Evolutionary conservation across 169 alveolate species (phyloP), one percentile per base, ranked within the genome.

Genomic region (Condylostoma magnum): DNA sequence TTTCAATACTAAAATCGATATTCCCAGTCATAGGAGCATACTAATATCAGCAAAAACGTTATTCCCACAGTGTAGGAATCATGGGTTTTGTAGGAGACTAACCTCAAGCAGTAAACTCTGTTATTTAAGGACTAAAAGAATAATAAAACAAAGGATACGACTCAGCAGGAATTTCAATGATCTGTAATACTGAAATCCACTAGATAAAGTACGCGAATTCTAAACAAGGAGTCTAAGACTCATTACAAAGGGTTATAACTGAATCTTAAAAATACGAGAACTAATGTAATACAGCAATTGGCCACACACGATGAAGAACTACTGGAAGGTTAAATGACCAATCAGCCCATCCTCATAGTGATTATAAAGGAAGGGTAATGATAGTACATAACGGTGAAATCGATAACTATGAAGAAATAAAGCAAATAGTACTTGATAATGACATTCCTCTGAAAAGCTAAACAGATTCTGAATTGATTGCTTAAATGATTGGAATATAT

Each of bases 221-320:
- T 34, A 75, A 77, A 10, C 53, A 75, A 18, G 67, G 63, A 6
- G 88, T 91, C 4, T 83, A 90, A 8, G 98, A 96, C 70, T 89
- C 96, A 27, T 83, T 91, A 34, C 90, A 89, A 47, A 87, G 88
- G 43, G 70, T 95, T 74, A 82, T 84, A 51, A 65, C 71, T 8
- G 89, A 86, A 46, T 72, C 90, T 31, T 58, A 74, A 31, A 56
- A 77, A 34, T 79, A 84, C 37, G 99, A 96, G 79, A 68, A 58
- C 53, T 80, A 84, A 58, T 84, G 90, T 71, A 78, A 57, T 63
- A 86, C 95, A 4, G 99, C 99, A 15, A 96, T 98, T 38, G 99
- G 99, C 6, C 99, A 98, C 81, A 98, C 99, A 33, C 82, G 99
- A 43, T 98, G 99, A 99, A 99, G 99, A 0, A 98, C 99, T 0